Base-by-base conservation (phyloP, 208 protist species). In the Acanthamoeba healyi region DNA sequence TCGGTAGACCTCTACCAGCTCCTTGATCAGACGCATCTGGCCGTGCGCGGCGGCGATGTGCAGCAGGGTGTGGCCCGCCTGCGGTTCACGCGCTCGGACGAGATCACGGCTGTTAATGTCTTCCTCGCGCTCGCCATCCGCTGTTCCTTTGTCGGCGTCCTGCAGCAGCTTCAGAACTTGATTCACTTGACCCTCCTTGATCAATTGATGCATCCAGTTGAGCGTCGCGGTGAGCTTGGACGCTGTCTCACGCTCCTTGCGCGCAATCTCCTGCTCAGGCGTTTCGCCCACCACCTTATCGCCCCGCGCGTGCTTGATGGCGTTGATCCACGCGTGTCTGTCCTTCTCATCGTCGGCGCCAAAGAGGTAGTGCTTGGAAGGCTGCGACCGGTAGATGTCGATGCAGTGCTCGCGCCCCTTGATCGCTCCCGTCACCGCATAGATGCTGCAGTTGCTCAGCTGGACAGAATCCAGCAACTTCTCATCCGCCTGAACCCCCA, bases 281-380 rank as follows among this genome's bases (percentile, higher is more conserved):
- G 70, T 79, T 38, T 79, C 70, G 38, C 70, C 70, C 32, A 46
- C 1, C 6, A 79, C 70, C 70, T 79, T 79, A 38, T 79, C 70
- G 19, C 70, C 70, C 7, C 70, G 32, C 40, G 70, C 70, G n/a
- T 44, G 70, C 70, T 79, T 79, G 70, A 79, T 79, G 22, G 32
- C 40, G 34, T n/a, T 46, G 32, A 79, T 79, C 70, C 70, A 79
- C 40, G 19, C 70, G 40, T 79, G 40, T 46, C 70, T 6, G 70
- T 79, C 70, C 70, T 79, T 79, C 70, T 79, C 70, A 24, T 79
- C 70, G 36, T 79, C 70, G 38, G 81, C 44, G 24, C 34, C 81
- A n/a, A 88, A 65, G 24, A 88, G 44, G 32, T 65, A 88, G 81
- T 88, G 81, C 54, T 88, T 88, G 44, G 81, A 88, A 12, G 81